Base-by-base conservation (phyloP, 2,329 filamentous ascomycete genomes). In the Fusarium chaquense region DNA sequence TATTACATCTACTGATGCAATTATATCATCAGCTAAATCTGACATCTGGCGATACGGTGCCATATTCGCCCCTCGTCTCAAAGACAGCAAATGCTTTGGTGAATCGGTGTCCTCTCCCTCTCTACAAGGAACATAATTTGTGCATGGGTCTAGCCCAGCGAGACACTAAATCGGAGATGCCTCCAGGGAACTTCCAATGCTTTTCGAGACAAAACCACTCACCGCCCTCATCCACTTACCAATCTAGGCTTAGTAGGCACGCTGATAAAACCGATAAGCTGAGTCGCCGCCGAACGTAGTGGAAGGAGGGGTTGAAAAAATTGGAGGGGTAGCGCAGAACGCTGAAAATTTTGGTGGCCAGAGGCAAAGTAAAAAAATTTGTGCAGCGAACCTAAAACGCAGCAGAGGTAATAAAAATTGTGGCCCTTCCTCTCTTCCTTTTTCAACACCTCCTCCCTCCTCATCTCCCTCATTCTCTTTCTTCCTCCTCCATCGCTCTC, bases 401-500 rank as follows among this genome's bases (percentile, higher is more conserved):
- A 40, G 36, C 24, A 59, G 73, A 69, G 69, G 69, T 59, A 69
- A 76, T 74, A 69, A 69, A 71, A 73, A 57, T 57, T 71, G 63
- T 69, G 62, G 62, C 62, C 75, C 73, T 69, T 68, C 69, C 70
- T 71, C 75, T 75, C 74, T 70, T 75, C 68, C 75, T 70, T 78
- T 73, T 67, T 70, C 49, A 71, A 57, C 30, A 62, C 73, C 73
- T 72, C 69, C 64, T 70, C 67, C 65, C 71, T 72, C 67, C 49
- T 62, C 70, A 70, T 70, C 73, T 67, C 75, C 68, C 73, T 76
- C 72, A 72, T 72, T 74, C 72, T 75, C 53, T 76, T 74, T 75
- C 76, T 75, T 76, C 76, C 75, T 75, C 76, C 75, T 72, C 76
- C 76, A 76, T 76, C 67, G 72, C 65, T 71, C 68, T 78, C 76